Conservation (phyloP, 2,329 filamentous ascomycete species). For the Metarhizium rileyi region DNA sequence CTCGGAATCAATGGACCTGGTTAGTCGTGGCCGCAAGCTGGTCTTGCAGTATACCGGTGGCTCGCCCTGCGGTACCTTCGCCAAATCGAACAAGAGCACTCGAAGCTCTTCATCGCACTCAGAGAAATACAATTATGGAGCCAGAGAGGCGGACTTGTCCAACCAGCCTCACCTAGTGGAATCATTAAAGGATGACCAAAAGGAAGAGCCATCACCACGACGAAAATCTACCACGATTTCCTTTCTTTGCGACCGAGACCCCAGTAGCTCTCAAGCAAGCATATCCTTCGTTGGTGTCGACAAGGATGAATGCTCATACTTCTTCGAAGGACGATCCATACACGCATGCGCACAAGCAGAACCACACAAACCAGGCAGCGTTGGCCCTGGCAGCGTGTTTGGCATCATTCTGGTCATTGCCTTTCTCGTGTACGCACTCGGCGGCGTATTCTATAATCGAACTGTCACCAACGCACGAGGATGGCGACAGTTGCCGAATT, state of each 20-base stretch:
- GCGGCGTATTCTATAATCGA: slow-evolving; percentile 90
- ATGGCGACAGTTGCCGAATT: slow-evolving; percentile 93
- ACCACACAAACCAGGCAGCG: slow-evolving; percentile 61
- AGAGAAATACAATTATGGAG: background rate
- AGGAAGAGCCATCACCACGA: slow-evolving; percentile 19
- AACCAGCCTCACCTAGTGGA: slow-evolving; percentile 9
- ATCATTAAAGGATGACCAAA: slow-evolving; percentile 20
- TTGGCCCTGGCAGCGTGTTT: slow-evolving; percentile 69
- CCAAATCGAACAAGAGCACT: slow-evolving; percentile 24
- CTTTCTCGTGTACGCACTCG: slow-evolving; percentile 78
- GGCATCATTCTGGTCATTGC: slow-evolving; percentile 72
- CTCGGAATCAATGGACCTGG: slow-evolving; percentile 40
- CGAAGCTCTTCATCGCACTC: background rate
- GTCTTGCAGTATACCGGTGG: slow-evolving; percentile 69
- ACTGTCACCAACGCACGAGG: slow-evolving; percentile 90
- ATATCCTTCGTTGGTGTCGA: slow-evolving; percentile 77
- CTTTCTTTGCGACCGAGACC: slow-evolving; percentile 84
- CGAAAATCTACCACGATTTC: slow-evolving; percentile 81
- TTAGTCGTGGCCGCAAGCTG: slow-evolving; percentile 60
- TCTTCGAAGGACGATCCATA: slow-evolving; percentile 83
- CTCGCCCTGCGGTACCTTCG: slow-evolving; percentile 57
- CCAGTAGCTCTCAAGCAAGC: slow-evolving; percentile 54
- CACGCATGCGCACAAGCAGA: slow-evolving; percentile 65
- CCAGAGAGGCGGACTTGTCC: background rate
- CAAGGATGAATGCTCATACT: slow-evolving; percentile 86